These are phyloP conservation scores for Stemphylium vesicarium DNA, from an alignment of 2,329 filamentous ascomycete species.

Conservation along the genomic window DNA sequence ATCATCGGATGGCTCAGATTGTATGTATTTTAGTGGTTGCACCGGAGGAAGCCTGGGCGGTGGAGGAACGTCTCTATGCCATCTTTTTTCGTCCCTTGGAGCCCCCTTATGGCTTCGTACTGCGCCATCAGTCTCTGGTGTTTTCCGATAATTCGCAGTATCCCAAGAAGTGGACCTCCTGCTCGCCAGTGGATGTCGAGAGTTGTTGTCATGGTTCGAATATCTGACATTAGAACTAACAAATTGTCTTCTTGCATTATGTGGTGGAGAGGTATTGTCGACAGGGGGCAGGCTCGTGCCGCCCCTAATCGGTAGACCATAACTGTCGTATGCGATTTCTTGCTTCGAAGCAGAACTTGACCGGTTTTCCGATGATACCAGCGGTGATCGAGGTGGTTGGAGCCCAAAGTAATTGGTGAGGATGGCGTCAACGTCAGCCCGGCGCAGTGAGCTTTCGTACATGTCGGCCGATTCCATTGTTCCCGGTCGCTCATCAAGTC, in stretches of 20 bases:
- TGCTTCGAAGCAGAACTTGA: background rate
- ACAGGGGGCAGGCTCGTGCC: no score
- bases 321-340: no score
- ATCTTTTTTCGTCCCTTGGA: slow-evolving; percentile 5
- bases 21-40: background rate
- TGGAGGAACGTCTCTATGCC: background rate
- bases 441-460: background rate
- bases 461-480: background rate
- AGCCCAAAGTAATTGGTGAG: slow-evolving; percentile 4
- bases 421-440: background rate
- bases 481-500: background rate
- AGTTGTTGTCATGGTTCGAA: no score
- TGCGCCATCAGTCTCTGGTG: background rate
- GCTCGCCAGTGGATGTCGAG: no score
- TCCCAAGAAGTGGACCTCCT: background rate
- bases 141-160: background rate
- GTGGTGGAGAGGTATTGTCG: no score
- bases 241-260: no score
- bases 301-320: no score
- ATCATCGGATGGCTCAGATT: background rate
- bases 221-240: no score
- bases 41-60: background rate
- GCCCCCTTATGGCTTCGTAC: background rate
- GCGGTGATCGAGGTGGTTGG: background rate
- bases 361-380: background rate